Evolutionary conservation across 2,329 filamentous ascomycete species (phyloP).

Genomic region (Aspergillus pseudoterreus): DNA sequence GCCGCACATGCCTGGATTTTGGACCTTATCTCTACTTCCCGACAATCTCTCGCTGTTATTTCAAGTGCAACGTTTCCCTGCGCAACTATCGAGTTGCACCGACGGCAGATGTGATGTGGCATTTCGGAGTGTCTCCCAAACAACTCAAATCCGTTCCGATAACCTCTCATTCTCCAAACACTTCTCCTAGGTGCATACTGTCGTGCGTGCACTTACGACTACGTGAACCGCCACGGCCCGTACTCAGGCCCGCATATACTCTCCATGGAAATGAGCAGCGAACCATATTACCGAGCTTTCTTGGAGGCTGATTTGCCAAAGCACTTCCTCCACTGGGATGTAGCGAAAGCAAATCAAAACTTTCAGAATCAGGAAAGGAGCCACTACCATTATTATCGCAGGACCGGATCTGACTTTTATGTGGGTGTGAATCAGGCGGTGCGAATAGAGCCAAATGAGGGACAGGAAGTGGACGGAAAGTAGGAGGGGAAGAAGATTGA

Average conservation of each 20-base stretch:
- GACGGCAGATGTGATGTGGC: not conserved
- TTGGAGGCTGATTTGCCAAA: not conserved
- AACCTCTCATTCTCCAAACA: not conserved
- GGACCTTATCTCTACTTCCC: slow-evolving; percentile 11
- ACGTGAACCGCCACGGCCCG: not conserved
- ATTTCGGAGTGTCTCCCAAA: not conserved
- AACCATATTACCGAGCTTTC: not conserved
- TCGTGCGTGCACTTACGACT: slow-evolving; percentile 8
- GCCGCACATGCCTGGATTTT: slow-evolving; percentile 8
- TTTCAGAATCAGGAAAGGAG: not conserved
- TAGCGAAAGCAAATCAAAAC: not conserved
- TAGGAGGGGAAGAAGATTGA: too few species aligned
- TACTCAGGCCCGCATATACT: not conserved
- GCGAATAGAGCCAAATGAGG: too few species aligned
- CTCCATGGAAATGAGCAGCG: not conserved
- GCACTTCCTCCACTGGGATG: not conserved
- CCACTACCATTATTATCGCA: too few species aligned
- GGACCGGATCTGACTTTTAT: too few species aligned
- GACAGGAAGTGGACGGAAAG: too few species aligned
- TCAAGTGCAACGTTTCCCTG: slow-evolving; percentile 4
- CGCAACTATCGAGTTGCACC: slow-evolving; percentile 2
- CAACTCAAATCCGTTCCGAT: slow-evolving; percentile 3
- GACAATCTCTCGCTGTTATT: slow-evolving; percentile 5
- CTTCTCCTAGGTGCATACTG: slow-evolving; percentile 5
- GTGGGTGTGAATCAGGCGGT: too few species aligned